Evolutionary conservation across 495 filamentous ascomycete species (phyloP), one percentile per base, ranked within the genome.

Genomic region (Talaromyces proteolyticus): DNA sequence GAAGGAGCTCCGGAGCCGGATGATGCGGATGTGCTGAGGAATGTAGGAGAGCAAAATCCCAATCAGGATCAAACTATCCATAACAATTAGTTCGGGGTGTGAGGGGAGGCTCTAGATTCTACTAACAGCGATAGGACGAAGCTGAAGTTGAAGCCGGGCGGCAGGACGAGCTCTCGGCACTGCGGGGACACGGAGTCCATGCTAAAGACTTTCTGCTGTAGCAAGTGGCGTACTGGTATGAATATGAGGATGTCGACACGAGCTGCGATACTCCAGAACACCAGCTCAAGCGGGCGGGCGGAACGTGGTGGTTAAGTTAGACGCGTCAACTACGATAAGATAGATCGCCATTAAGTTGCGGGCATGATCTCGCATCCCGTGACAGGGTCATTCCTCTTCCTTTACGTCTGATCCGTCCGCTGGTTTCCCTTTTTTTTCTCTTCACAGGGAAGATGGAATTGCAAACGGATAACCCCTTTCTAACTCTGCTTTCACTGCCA

Each of bases 21-120:
- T 88, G 71, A 98, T 97, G 52, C 91, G 88, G 63, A 84, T 74
- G 65, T 97, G 93, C 64, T 98, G 93, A 2, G 93, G 94, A 22
- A 96, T 80, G 67, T 98, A 98, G 51, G 92, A 96, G 51, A 92
- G 64, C 48, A 97, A 72, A 64, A 98, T 94, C 42, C 94, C 93
- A 57, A 96, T 59, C 57, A 97, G 72, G 54, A 98, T 88, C 57
- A 95, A 65, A 56, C 89, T 95, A 49, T 34, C 18, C 11, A 29
- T 19, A 14, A 12, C 19, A 17, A 44, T 12, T 41, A 54, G 42
- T 57, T 36, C 22, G 18, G 11, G 14, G 6, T 42, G 37, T 37
- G 39, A 18, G 25, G 20, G 20, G 43, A 23, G 17, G 23, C 23
- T 23, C 10, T n/a, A 24, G 21, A 18, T 14, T 17, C 6, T 25